Conservation (phyloP, 1,284 basidiomycete species). For the Fomes fomentarius region DNA sequence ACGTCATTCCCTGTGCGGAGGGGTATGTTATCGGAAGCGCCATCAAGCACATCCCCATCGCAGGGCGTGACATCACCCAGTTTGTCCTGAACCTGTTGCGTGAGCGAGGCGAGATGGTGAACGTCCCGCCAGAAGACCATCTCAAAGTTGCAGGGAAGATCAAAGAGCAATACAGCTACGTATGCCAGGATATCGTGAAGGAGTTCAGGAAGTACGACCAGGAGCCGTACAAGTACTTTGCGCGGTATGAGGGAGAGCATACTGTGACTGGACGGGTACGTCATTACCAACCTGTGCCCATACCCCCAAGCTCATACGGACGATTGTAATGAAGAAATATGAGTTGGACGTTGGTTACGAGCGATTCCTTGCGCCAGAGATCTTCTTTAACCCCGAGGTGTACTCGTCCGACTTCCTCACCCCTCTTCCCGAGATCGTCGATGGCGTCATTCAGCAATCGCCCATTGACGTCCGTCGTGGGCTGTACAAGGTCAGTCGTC, state of each 20-base stretch:
- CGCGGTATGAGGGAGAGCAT: slow-evolving; percentile 92
- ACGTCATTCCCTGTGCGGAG: slow-evolving; percentile 95
- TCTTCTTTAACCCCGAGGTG: slow-evolving; percentile 99
- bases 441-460: slow-evolving; percentile 93
- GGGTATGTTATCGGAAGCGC: slow-evolving; percentile 99
- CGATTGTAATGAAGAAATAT: slow-evolving; percentile 69
- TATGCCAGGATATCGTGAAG: slow-evolving; percentile 99
- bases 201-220: slow-evolving; percentile 98
- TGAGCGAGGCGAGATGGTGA: slow-evolving; percentile 90
- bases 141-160: slow-evolving; percentile 91
- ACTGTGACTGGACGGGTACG: slow-evolving; percentile 89
- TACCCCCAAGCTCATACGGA: not conserved
- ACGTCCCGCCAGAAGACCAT: slow-evolving; percentile 97
- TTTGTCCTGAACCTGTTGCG: slow-evolving; percentile 97
- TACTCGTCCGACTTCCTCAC: slow-evolving; percentile 98
- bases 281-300: slow-evolving; percentile 15
- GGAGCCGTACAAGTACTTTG: slow-evolving; percentile 97
- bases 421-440: slow-evolving; percentile 95
- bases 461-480: slow-evolving; percentile 96
- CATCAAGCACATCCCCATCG: slow-evolving; percentile 99
- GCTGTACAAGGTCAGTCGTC: slow-evolving; percentile 80
- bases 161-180: slow-evolving; percentile 99
- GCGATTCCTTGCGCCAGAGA: slow-evolving; percentile 98
- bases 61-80: slow-evolving; percentile 95
- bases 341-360: slow-evolving; percentile 95